Base-by-base conservation (phyloP, 1,284 basidiomycete genomes). In the Heterobasidion irregulare region DNA sequence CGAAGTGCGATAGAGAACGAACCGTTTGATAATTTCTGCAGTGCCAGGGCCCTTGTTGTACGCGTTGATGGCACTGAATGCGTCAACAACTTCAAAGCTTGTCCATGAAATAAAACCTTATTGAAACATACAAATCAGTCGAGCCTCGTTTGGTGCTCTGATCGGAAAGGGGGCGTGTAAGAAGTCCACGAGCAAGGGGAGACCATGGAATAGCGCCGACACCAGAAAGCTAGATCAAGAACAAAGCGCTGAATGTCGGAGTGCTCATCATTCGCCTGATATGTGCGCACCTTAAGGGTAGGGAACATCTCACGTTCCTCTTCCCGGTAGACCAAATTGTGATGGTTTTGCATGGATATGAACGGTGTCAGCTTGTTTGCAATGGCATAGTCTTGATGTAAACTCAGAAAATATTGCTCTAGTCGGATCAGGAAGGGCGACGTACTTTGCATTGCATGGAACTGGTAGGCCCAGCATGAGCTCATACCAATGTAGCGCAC, bases 371-470 rank as follows among this genome's bases (percentile, higher is more conserved):
- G 34, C n/a, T 55, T 53, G 41, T 58, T 41, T 8, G 26, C 15
- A 12, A 58, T 55, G 8, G 57, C 57, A 34, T 58, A 58, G 47
- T 55, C n/a, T n/a, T n/a, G n/a, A n/a, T n/a, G n/a, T n/a, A n/a
- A n/a, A n/a, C n/a, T n/a, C n/a, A n/a, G n/a, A n/a, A n/a, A n/a
- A n/a, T n/a, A n/a, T n/a, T 26, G 26, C 4, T 26, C 26, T 6
- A 26, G 26, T 67, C 61, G 69, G 8, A 43, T 12, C 32, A 16
- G 13, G 12, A 33, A 12, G 33, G 38, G 18, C 13, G 15, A 48
- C 56, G 2, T 50, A 58, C 57, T 55, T 55, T 58, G 57, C 53
- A 74, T 72, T 26, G 65, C 66, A 63, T 75, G 68, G 61, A 75
- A 33, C 4, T 69, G 67, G 44, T 51, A 58, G 4, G 57, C 57